A percentile compares a stretch with the other conserved stretches of the same genome.
Conservation (phyloP, 2,329 filamentous ascomycete species). For the Colletotrichum australisinense region DNA sequence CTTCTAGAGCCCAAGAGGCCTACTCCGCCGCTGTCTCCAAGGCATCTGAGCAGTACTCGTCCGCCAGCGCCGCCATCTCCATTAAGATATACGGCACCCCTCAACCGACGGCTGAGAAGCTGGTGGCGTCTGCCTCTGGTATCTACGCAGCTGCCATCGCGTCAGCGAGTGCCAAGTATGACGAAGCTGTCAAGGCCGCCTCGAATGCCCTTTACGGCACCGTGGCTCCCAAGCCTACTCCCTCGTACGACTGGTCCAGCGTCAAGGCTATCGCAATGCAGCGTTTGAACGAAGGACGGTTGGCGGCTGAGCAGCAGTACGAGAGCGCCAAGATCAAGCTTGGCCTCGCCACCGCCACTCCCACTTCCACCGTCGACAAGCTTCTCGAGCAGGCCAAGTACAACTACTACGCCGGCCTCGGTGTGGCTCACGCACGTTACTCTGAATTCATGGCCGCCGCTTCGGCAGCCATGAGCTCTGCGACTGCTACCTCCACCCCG, state of each 20-base stretch:
- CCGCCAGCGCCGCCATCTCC: slow-evolving; percentile 75
- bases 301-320: slow-evolving; percentile 78
- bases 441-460: slow-evolving; percentile 79
- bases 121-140: slow-evolving; percentile 75
- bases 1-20: slow-evolving; percentile 61
- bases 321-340: slow-evolving; percentile 74
- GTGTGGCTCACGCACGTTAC: slow-evolving; percentile 82
- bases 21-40: slow-evolving; percentile 74
- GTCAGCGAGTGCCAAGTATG: slow-evolving; percentile 69
- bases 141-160: slow-evolving; percentile 75
- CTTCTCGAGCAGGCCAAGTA: slow-evolving; percentile 70
- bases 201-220: slow-evolving; percentile 62
- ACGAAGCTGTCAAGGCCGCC: slow-evolving; percentile 65
- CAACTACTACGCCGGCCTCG: slow-evolving; percentile 82
- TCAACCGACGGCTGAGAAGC: slow-evolving; percentile 69
- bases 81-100: slow-evolving; percentile 75
- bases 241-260: slow-evolving; percentile 58
- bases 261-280: slow-evolving; percentile 76
- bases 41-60: slow-evolving; percentile 76
- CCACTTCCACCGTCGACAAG: slow-evolving; percentile 64
- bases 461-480: slow-evolving; percentile 73
- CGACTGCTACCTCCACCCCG: slow-evolving; percentile 70
- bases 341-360: slow-evolving; percentile 71
- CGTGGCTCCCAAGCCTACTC: slow-evolving; percentile 54
- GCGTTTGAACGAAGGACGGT: slow-evolving; percentile 76